These are phyloP conservation scores for Cordyceps javanica DNA, from an alignment of 2,329 filamentous ascomycete genomes.

Conservation along the genomic window DNA sequence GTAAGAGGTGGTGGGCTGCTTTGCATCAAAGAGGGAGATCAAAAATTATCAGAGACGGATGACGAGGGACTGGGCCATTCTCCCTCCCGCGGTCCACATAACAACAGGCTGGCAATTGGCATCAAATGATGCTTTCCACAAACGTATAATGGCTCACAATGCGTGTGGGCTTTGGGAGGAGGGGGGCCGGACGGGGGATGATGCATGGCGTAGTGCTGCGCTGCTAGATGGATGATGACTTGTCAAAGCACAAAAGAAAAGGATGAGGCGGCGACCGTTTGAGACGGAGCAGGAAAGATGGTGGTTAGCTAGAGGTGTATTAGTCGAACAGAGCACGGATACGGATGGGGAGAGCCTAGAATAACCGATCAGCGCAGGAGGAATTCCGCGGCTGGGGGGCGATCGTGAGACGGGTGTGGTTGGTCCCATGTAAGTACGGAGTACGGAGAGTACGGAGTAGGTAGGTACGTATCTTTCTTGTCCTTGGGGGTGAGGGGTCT, in stretches of 20 bases:
- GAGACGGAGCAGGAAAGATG: too few species aligned
- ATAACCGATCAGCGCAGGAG: slow-evolving; percentile 4
- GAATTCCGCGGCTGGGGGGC: neutral
- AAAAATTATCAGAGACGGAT: too few species aligned
- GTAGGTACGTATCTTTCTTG: slow-evolving; percentile 4
- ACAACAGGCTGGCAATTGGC: neutral
- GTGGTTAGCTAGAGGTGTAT: too few species aligned
- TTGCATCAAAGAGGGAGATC: too few species aligned
- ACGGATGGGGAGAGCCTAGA: neutral
- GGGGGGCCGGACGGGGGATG: too few species aligned
- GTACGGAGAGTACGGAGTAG: too few species aligned
- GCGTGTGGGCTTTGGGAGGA: neutral
- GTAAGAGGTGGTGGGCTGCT: too few species aligned
- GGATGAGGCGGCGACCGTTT: slow-evolving; percentile 1
- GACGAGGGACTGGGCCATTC: too few species aligned
- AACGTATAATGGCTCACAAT: neutral
- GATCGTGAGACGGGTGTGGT: neutral
- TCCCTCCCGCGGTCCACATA: neutral
- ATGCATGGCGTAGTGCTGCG: slow-evolving; percentile 4
- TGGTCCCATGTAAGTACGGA: slow-evolving; percentile 3
- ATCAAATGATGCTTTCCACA: neutral
- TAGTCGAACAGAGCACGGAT: too few species aligned
- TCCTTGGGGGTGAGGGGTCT: too few species aligned
- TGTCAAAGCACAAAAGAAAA: too few species aligned
- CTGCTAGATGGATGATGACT: neutral